These are phyloP conservation scores for Globisporangium uncinulatum DNA, from an alignment of 352 stramenopile genomes.

Conservation along the genomic window DNA sequence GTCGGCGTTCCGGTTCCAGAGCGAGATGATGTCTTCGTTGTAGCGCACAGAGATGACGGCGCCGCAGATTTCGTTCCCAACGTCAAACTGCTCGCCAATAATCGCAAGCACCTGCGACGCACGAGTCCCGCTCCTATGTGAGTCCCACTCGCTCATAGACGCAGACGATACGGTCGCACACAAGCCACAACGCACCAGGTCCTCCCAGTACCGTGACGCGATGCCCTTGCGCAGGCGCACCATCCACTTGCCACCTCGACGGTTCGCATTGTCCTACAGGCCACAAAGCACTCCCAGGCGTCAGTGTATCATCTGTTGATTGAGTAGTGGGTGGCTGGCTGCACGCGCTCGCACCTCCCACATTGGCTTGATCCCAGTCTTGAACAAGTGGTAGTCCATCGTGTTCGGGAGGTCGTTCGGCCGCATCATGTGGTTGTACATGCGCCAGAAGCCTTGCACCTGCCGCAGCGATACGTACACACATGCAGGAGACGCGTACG, in stretches of 20 bases:
- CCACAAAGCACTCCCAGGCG: not conserved
- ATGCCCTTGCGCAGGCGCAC: slow-evolving; percentile 91
- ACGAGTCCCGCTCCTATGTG: too few species aligned
- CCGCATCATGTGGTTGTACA: slow-evolving; percentile 92
- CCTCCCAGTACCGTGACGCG: slow-evolving; percentile 89
- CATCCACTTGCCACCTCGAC: slow-evolving; percentile 91
- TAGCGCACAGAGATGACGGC: slow-evolving; percentile 89
- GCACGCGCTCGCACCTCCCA: slow-evolving; percentile 60
- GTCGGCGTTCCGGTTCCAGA: slow-evolving; percentile 93
- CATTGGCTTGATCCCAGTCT: slow-evolving; percentile 92
- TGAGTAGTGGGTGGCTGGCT: not conserved
- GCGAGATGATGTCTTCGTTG: slow-evolving; percentile 92
- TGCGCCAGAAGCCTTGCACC: slow-evolving; percentile 91
- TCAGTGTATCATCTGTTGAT: not conserved
- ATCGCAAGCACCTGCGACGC: slow-evolving; percentile 77
- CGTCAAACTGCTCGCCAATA: slow-evolving; percentile 93
- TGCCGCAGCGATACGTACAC: slow-evolving; percentile 7
- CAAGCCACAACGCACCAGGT: slow-evolving; percentile 49
- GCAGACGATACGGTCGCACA: too few species aligned
- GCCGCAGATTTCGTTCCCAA: slow-evolving; percentile 91
- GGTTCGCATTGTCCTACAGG: slow-evolving; percentile 72
- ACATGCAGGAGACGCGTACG: slow-evolving; percentile 1
- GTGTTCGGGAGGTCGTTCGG: slow-evolving; percentile 88
- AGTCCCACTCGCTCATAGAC: too few species aligned
- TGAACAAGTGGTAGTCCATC: slow-evolving; percentile 93